phyloP scores from a whole-genome alignment of 2,329 filamentous ascomycete genomes.

The Fusarium chaquense region DNA sequence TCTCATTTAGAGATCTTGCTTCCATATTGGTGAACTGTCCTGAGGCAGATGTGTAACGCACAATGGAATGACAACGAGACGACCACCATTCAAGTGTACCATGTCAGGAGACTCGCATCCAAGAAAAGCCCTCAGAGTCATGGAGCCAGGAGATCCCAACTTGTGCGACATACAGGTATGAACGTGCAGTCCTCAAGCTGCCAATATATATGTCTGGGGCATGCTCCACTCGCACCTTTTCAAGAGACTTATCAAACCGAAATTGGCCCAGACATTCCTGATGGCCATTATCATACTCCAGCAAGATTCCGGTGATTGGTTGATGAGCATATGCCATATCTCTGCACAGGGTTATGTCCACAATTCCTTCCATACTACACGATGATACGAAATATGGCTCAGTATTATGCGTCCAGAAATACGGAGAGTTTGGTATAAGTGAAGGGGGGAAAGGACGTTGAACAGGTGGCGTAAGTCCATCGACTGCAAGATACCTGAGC shows the following conservation, averaged over 20 bases:
- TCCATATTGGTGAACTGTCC: background rate
- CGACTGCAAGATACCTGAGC: slow-evolving; percentile 9
- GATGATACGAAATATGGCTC: slow-evolving; percentile 26
- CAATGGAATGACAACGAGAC: background rate
- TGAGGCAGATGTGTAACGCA: background rate
- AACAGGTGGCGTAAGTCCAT: background rate
- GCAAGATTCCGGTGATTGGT: slow-evolving; percentile 10
- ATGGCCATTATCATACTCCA: slow-evolving; percentile 21
- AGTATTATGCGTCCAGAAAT: slow-evolving; percentile 11
- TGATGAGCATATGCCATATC: slow-evolving; percentile 7
- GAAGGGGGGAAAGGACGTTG: slow-evolving; percentile 11
- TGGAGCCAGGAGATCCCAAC: no score
- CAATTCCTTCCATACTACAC: slow-evolving; percentile 16
- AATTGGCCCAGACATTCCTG: slow-evolving; percentile 25
- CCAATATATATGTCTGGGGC: no score
- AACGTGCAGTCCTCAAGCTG: no score
- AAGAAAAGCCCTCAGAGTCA: background rate
- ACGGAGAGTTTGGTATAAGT: slow-evolving; percentile 16
- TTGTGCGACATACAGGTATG: no score
- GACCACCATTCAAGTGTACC: background rate
- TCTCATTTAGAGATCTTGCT: background rate
- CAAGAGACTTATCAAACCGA: slow-evolving; percentile 16
- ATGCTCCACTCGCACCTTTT: background rate
- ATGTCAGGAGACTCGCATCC: background rate
- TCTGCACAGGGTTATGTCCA: slow-evolving; percentile 23